Base-by-base conservation (phyloP, 441 rosid species). In the Erodium moschatum region DNA sequence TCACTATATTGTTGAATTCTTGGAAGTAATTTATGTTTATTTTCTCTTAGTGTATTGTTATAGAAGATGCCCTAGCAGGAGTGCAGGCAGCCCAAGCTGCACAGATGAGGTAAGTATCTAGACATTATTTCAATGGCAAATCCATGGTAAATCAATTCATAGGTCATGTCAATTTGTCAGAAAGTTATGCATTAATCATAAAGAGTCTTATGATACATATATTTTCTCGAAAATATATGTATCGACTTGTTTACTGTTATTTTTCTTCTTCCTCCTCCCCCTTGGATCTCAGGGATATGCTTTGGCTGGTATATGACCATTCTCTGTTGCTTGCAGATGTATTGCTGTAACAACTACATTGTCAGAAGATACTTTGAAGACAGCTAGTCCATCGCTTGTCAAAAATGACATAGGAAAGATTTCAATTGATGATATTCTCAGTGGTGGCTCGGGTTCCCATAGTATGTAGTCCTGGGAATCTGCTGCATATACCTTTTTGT, bases 81-180 rank as follows among this genome's bases (percentile, higher is more conserved):
- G 89, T 94, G 70, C 96, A 87, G 81, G 97, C 99, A 69, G 99
- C 99, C 44, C 81, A 86, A 78, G 96, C 97, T 76, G 99, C 99
- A 72, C 75, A 81, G 72, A 94, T 94, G 97, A 89, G 97, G 97
- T 94, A 80, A 71, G 65, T 67, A 19, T 65, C 71, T 71, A 13
- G 46, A 44, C 68, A 70, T 58, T 12, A 18, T 78, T 62, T 70
- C 50, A 35, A 35, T 44, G 20, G 44, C 67, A 60, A 60, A 60
- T 56, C 18, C 9, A 18, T 60, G 20, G 44, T 69, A 60, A 60
- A 60, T 56, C 18, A 20, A 18, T 60, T 60, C 64, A 60, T 60
- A 60, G 29, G 31, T 21, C 64, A 60, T 60, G 64, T 60, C 15
- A 7, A 5, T 56, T 60, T 60, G 33, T 21, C 13, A 21, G 64